Conservation (phyloP, 1,284 basidiomycete genomes). For the Paramarasmius palmivorus region DNA sequence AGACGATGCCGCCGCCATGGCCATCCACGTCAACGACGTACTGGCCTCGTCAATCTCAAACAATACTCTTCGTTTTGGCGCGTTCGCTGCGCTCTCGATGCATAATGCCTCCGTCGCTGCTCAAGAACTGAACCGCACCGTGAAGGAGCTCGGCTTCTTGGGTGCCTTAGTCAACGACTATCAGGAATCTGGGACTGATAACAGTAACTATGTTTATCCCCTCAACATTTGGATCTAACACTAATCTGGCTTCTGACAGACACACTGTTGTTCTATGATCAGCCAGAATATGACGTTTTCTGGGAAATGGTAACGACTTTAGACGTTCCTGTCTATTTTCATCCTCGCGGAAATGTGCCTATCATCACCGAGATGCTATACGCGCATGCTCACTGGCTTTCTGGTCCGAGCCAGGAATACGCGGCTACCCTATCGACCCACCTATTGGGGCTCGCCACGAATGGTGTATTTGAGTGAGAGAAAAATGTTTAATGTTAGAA, state of each 20-base stretch:
- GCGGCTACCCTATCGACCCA: conserved; percentile 40
- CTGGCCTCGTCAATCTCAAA: conserved; percentile 38
- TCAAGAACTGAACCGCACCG: conserved; percentile 12
- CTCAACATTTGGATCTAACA: not conserved
- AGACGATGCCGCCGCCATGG: conserved; percentile 30
- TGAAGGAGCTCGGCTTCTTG: conserved; percentile 16
- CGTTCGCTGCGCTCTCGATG: conserved; percentile 17
- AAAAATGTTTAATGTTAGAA: not conserved
- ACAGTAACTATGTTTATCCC: conserved; percentile 6
- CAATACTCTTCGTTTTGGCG: conserved; percentile 37
- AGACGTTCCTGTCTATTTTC: conserved; percentile 18
- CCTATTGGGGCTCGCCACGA: conserved; percentile 39
- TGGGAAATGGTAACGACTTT: conserved; percentile 15
- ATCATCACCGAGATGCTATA: conserved; percentile 28
- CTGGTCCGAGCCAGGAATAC: conserved; percentile 37
- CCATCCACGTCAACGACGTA: conserved; percentile 34
- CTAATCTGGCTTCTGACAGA: conserved; percentile 20
- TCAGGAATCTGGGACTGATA: conserved; percentile 12
- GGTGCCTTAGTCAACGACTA: conserved; percentile 18
- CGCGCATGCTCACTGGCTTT: conserved; percentile 33
- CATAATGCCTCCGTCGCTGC: conserved; percentile 16
- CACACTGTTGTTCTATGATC: conserved; percentile 28
- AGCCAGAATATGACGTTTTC: conserved; percentile 15
- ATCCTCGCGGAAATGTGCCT: conserved; percentile 29
- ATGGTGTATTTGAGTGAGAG: conserved; percentile 39